A percentile compares a stretch with the other conserved stretches of the same genome.
Evolutionary conservation across 2,329 filamentous ascomycete genomes (phyloP).

Genomic region (Ambrosiella xylebori): DNA sequence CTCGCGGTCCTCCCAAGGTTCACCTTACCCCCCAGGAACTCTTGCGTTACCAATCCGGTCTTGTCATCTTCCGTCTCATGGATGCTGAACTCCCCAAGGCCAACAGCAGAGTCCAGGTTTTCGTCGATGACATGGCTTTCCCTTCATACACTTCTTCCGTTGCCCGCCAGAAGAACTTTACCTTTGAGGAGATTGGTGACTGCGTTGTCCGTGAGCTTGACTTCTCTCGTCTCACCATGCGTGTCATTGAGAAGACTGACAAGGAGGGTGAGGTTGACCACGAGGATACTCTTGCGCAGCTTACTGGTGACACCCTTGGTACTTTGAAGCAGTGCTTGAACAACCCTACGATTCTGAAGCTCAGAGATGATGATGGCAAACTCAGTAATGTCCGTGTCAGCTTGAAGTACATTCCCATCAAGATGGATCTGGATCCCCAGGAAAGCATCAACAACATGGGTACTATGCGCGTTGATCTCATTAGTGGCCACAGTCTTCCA

Average conservation of each 20-base stretch:
- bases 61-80: slow-evolving; percentile 86
- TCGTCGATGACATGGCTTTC: slow-evolving; percentile 90
- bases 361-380: slow-evolving; percentile 63
- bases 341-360: slow-evolving; percentile 65
- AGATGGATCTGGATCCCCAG: slow-evolving; percentile 83
- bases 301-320: slow-evolving; percentile 70
- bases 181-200: slow-evolving; percentile 85
- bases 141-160: slow-evolving; percentile 71
- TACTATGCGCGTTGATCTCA: slow-evolving; percentile 76
- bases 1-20: slow-evolving; percentile 51
- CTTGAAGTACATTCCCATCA: slow-evolving; percentile 83
- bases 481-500: slow-evolving; percentile 76
- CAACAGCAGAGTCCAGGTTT: slow-evolving; percentile 65
- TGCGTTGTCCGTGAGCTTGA: slow-evolving; percentile 95
- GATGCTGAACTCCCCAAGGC: slow-evolving; percentile 68
- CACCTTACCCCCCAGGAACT: slow-evolving; percentile 66
- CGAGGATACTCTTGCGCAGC: slow-evolving; percentile 61
- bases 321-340: slow-evolving; percentile 84
- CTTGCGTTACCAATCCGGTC: slow-evolving; percentile 69
- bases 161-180: slow-evolving; percentile 48
- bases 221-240: slow-evolving; percentile 80
- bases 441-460: slow-evolving; percentile 99
- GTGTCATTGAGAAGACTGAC: slow-evolving; percentile 65
- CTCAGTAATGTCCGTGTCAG: slow-evolving; percentile 73
- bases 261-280: slow-evolving; percentile 52